phyloP scores from a whole-genome alignment of 352 stramenopile genomes.

The Globisporangium cystogenes region DNA sequence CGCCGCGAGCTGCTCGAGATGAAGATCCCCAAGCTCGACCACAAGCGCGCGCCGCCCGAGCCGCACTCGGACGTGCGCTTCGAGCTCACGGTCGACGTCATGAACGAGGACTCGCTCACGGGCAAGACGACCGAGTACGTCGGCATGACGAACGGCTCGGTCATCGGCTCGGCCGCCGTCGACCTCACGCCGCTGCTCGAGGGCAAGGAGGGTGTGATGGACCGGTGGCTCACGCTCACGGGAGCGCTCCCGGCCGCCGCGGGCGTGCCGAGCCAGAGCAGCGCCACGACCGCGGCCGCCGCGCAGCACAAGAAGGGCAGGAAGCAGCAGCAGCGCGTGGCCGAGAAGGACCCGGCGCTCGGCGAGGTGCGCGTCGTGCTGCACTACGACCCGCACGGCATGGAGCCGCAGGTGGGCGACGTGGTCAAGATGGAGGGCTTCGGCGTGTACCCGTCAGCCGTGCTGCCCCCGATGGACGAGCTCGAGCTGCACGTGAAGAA shows the following conservation, averaged over 20 bases:
- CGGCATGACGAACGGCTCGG: conserved; percentile 66
- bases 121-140: conserved; percentile 75
- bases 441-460: conserved; percentile 57
- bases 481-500: conserved; percentile 78
- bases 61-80: conserved; percentile 71
- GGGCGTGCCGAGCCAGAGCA: conserved; percentile 4
- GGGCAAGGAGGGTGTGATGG: conserved; percentile 74
- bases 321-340: conserved; percentile 20
- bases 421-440: conserved; percentile 79
- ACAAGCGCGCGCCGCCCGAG: conserved; percentile 40
- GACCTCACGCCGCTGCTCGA: conserved; percentile 71
- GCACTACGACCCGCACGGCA: conserved; percentile 75
- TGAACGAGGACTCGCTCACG: conserved; percentile 80
- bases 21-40: conserved; percentile 66
- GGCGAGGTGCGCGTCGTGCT: conserved; percentile 72
- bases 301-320: conserved; percentile 14
- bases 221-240: conserved; percentile 71
- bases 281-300: conserved; percentile 6
- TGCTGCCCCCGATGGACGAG: conserved; percentile 58
- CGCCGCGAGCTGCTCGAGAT: conserved; percentile 67
- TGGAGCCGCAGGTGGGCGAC: conserved; percentile 67
- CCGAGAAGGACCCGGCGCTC: conserved; percentile 41
- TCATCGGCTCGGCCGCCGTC: conserved; percentile 63
- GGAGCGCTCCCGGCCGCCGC: conserved; percentile 20
- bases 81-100: conserved; percentile 71